Percentiles rank a stretch among this genome's conserved stretches.
Evolutionary conservation across 306 rosid species (phyloP).

Genomic region (Chamaecrista fasciculata): DNA sequence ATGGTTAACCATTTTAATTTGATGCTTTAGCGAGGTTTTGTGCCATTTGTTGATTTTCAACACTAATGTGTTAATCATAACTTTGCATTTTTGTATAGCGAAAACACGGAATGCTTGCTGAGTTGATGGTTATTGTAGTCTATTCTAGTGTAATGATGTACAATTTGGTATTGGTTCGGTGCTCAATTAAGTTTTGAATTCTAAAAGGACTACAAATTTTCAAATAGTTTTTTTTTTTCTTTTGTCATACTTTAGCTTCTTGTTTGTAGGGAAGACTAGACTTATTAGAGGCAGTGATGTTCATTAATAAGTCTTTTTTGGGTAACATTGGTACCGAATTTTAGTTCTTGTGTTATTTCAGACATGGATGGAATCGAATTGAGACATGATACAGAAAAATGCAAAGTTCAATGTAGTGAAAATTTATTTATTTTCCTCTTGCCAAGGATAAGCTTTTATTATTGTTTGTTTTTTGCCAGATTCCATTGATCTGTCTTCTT

Average conservation of each 20-base stretch:
- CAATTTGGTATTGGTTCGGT: constrained; percentile 10
- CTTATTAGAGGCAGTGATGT: constrained; percentile 15
- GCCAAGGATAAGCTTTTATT: background rate
- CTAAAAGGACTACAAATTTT: background rate
- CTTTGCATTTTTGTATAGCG: background rate
- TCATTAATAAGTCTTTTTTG: constrained; percentile 7
- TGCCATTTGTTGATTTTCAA: constrained; percentile 13
- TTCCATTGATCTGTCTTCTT: constrained; percentile 1
- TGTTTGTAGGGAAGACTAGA: constrained; percentile 3
- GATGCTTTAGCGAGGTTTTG: background rate
- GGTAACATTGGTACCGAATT: background rate
- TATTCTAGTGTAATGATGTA: constrained; percentile 3
- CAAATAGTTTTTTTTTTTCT: background rate
- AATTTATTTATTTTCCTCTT: background rate
- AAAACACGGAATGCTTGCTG: constrained; percentile 5
- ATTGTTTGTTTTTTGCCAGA: background rate
- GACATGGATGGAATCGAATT: background rate
- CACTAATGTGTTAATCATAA: background rate
- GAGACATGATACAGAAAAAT: constrained; percentile 5
- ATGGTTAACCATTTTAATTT: constrained; percentile 15
- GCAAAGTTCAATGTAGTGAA: background rate
- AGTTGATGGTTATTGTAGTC: background rate
- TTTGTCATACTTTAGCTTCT: background rate
- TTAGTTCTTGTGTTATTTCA: background rate
- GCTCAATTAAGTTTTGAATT: constrained; percentile 10